phyloP scores from a whole-genome alignment of 176 grass and related monocot species.

The Juncus effusus region DNA sequence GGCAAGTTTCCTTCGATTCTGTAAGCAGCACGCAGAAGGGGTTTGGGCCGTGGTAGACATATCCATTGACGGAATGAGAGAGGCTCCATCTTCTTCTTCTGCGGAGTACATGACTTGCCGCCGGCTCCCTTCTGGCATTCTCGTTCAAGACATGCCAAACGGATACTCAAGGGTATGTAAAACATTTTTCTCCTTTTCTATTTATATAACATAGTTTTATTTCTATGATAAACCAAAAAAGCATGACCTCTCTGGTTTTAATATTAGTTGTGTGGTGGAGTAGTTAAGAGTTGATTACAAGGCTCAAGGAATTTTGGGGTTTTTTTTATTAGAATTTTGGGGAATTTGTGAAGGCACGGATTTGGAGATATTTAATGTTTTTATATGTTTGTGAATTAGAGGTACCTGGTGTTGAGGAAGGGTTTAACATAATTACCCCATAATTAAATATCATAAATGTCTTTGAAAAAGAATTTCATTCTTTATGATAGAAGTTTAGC shows the following conservation, averaged over 20 bases:
- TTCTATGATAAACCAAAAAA: no score
- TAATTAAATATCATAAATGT: no score
- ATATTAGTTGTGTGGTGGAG: not conserved
- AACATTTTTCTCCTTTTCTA: not conserved
- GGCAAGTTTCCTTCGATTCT: slow-evolving; percentile 42
- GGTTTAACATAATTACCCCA: no score
- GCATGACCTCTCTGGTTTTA: no score
- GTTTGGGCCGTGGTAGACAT: slow-evolving; percentile 66
- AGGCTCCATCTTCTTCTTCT: slow-evolving; percentile 5
- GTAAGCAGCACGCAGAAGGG: slow-evolving; percentile 25
- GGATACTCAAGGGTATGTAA: slow-evolving; percentile 62
- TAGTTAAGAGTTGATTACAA: not conserved
- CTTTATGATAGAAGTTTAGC: no score
- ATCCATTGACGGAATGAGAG: slow-evolving; percentile 34
- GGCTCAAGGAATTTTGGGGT: slow-evolving; percentile 9
- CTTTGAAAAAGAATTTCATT: no score
- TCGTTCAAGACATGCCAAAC: slow-evolving; percentile 65
- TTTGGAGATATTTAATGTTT: slow-evolving; percentile 24
- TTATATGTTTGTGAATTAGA: slow-evolving; percentile 1
- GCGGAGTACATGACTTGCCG: slow-evolving; percentile 35
- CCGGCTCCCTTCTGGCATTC: slow-evolving; percentile 56
- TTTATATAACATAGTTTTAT: no score
- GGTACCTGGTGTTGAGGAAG: not conserved
- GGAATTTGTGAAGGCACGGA: slow-evolving; percentile 22
- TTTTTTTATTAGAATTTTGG: slow-evolving; percentile 17